Conservation (phyloP, 129 eudicot genomes). For the Ambrosia artemisiifolia region DNA sequence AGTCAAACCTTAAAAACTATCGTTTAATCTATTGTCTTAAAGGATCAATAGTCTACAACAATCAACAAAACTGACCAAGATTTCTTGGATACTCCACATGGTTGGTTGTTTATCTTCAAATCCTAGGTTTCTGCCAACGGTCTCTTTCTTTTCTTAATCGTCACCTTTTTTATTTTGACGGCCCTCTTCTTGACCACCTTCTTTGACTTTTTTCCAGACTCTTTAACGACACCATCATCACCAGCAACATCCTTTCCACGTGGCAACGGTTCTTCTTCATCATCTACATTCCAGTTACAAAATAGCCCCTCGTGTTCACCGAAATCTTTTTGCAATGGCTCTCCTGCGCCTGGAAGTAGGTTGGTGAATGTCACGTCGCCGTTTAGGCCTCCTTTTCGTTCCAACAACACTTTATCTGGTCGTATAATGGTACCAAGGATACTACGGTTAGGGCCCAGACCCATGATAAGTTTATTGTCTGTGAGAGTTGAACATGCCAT, state of each 20-base stretch:
- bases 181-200: constrained; percentile 49
- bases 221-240: constrained; percentile 30
- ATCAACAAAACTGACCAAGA: background rate
- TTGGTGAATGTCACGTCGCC: constrained; percentile 59
- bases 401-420: constrained; percentile 78
- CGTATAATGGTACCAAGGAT: constrained; percentile 87
- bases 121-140: background rate
- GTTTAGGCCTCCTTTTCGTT: constrained; percentile 80
- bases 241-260: constrained; percentile 44
- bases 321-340: constrained; percentile 34
- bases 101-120: background rate
- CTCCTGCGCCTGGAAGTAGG: constrained; percentile 83
- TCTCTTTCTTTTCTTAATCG: constrained; percentile 38
- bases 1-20: background rate
- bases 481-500: constrained; percentile 79
- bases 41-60: constrained; percentile 5
- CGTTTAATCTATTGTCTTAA: background rate
- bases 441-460: constrained; percentile 64
- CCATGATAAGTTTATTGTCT: constrained; percentile 54
- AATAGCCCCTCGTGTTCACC: constrained; percentile 62
- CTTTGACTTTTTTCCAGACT: constrained; percentile 70
- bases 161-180: constrained; percentile 41
- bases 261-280: constrained; percentile 74
- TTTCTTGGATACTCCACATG: constrained; percentile 4
- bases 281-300: constrained; percentile 73